Evolutionary conservation across 2,329 filamentous ascomycete genomes (phyloP).

Genomic region (Aaosphaeria pasadenensis): DNA sequence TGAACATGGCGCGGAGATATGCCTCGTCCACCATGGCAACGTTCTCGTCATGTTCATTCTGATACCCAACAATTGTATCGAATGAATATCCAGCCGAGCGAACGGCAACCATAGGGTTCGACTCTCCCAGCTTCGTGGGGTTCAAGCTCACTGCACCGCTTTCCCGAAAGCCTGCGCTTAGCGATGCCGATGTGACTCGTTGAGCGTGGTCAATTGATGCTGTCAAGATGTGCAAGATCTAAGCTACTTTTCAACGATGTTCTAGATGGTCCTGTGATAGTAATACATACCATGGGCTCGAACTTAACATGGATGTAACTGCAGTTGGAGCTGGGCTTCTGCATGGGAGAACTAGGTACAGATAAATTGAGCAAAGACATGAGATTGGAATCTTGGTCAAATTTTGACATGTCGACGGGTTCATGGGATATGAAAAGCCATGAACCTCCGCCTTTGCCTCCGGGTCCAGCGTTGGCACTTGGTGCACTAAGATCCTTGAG

Average conservation of each 20-base stretch:
- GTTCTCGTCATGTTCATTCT: slow-evolving; percentile 35
- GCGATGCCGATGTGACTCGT: slow-evolving; percentile 68
- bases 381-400: slow-evolving; percentile 9
- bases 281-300: slow-evolving; percentile 77
- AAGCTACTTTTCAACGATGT: neutral
- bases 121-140: slow-evolving; percentile 32
- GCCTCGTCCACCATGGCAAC: slow-evolving; percentile 57
- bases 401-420: slow-evolving; percentile 47
- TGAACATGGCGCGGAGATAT: slow-evolving; percentile 66
- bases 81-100: slow-evolving; percentile 79
- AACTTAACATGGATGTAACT: slow-evolving; percentile 80
- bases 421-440: slow-evolving; percentile 92
- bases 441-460: slow-evolving; percentile 79
- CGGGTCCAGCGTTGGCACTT: slow-evolving; percentile 54
- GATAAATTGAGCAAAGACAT: slow-evolving; percentile 12
- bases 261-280: neutral
- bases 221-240: slow-evolving; percentile 88
- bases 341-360: neutral
- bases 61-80: slow-evolving; percentile 72
- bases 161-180: slow-evolving; percentile 84
- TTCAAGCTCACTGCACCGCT: slow-evolving; percentile 74
- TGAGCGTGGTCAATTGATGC: slow-evolving; percentile 74
- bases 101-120: slow-evolving; percentile 76
- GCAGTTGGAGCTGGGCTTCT: slow-evolving; percentile 16
- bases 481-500: neutral